Conservation (phyloP, 768 basidiomycete species). For the Tricholomella constricta region DNA sequence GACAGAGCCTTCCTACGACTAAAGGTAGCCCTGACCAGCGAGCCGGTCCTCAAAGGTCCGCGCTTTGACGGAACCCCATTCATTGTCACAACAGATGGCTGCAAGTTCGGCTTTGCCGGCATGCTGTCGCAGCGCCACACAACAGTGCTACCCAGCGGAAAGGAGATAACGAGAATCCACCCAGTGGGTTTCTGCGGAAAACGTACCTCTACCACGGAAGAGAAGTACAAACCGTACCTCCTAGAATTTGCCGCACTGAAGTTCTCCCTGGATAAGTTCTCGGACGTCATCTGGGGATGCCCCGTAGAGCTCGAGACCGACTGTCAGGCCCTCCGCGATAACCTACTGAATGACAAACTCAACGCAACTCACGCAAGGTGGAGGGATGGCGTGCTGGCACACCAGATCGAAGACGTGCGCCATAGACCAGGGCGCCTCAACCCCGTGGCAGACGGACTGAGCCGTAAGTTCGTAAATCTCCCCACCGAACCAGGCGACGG, state of each 20-base stretch:
- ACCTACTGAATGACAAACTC: too few relatives aligned
- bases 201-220: conserved; percentile 18
- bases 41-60: conserved; percentile 34
- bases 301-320: conserved; percentile 34
- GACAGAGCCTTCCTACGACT: conserved; percentile 26
- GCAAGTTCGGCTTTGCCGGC: conserved; percentile 10
- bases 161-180: conserved; percentile 14
- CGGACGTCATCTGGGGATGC: conserved; percentile 25
- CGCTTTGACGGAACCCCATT: conserved; percentile 33
- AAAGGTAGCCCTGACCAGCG: conserved; percentile 30
- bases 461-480: conserved; percentile 15
- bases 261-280: too few relatives aligned
- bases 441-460: conserved; percentile 33
- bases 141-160: conserved; percentile 10
- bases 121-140: conserved; percentile 27
- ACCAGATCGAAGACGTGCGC: conserved; percentile 26
- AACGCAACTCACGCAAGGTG: background rate
- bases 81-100: conserved; percentile 22
- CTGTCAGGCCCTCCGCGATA: conserved; percentile 33
- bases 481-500: conserved; percentile 15
- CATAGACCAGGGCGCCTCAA: conserved; percentile 31
- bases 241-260: too few relatives aligned
- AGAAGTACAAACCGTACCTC: conserved; percentile 25
- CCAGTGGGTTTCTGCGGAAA: conserved; percentile 33
- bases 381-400: background rate